A percentile compares a stretch with the other conserved stretches of the same genome.
Evolutionary conservation across 768 basidiomycete species (phyloP).

Genomic region (Lactarius trivialis): DNA sequence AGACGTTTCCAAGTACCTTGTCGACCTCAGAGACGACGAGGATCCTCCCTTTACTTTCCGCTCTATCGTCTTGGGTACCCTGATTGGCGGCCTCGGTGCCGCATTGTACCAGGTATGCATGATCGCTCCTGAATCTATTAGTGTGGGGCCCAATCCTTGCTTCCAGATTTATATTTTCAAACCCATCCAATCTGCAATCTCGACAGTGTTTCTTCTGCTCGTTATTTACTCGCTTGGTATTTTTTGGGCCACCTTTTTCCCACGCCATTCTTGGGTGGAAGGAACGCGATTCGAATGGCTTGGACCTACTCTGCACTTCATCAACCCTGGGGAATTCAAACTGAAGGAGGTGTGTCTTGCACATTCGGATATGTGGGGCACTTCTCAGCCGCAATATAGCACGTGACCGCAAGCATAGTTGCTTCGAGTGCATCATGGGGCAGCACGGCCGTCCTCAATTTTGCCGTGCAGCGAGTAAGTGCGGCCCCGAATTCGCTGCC

Average conservation of each 20-base stretch:
- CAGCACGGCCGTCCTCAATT: slow-evolving; percentile 50
- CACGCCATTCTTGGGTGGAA: slow-evolving; percentile 36
- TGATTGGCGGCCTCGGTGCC: slow-evolving; percentile 53
- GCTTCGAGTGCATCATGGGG: slow-evolving; percentile 51
- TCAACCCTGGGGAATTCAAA: slow-evolving; percentile 53
- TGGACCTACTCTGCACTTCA: slow-evolving; percentile 37
- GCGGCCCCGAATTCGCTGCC: background rate
- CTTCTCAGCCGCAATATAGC: slow-evolving; percentile 32
- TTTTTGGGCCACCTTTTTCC: slow-evolving; percentile 44
- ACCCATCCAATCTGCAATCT: slow-evolving; percentile 45
- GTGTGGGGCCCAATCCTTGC: background rate
- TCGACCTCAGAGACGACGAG: slow-evolving; percentile 53
- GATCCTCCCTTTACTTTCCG: slow-evolving; percentile 51
- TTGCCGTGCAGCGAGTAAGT: slow-evolving; percentile 51
- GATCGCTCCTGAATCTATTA: background rate
- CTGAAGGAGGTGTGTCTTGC: slow-evolving; percentile 46
- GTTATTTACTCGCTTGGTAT: slow-evolving; percentile 46
- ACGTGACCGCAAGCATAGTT: slow-evolving; percentile 50
- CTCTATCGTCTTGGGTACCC: slow-evolving; percentile 48
- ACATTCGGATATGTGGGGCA: background rate
- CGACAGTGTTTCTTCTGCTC: slow-evolving; percentile 51
- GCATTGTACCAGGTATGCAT: slow-evolving; percentile 45
- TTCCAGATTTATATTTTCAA: slow-evolving; percentile 54
- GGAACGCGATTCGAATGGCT: slow-evolving; percentile 40
- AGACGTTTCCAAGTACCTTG: slow-evolving; percentile 49